Evolutionary conservation across 1,284 basidiomycete species (phyloP).

Genomic region (Cryptococcus sp.): DNA sequence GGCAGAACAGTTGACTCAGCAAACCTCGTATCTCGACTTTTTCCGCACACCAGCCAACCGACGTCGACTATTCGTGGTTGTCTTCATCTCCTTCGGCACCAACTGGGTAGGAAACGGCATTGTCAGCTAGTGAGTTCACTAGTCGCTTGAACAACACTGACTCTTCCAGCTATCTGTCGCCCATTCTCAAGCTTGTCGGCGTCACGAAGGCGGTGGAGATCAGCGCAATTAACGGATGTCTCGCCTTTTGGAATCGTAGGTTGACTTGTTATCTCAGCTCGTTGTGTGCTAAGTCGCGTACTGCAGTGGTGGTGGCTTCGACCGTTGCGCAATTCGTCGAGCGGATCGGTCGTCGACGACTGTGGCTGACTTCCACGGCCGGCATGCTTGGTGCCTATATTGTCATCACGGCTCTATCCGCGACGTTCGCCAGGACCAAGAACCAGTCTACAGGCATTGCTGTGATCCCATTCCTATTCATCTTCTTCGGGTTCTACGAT

Average conservation of each 20-base stretch:
- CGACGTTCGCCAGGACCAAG: conserved; percentile 24
- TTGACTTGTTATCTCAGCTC: not conserved
- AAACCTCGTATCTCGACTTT: conserved; percentile 12
- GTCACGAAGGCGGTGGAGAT: conserved; percentile 33
- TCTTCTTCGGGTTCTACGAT: conserved; percentile 24
- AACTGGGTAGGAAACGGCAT: conserved; percentile 29
- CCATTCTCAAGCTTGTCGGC: conserved; percentile 37
- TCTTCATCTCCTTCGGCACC: conserved; percentile 18
- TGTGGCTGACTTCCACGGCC: conserved; percentile 58
- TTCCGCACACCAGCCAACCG: conserved; percentile 13
- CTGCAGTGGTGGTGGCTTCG: conserved; percentile 22
- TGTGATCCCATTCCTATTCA: conserved; percentile 24
- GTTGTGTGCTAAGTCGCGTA: not conserved
- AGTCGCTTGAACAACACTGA: not conserved
- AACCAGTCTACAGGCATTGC: conserved; percentile 7
- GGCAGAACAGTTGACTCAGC: conserved; percentile 57
- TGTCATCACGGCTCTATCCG: conserved; percentile 66
- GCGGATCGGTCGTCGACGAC: conserved; percentile 35
- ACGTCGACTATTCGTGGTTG: conserved; percentile 16
- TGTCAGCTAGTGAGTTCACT: conserved; percentile 31
- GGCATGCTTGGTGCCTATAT: conserved; percentile 65
- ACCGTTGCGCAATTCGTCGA: conserved; percentile 42
- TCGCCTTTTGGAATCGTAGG: conserved; percentile 27
- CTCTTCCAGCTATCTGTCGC: conserved; percentile 30
- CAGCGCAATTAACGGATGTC: conserved; percentile 33